Percentiles rank a stretch among this genome's conserved stretches.
phyloP scores from a whole-genome alignment of 1,284 basidiomycete species.

The Chalciporus sp. region DNA sequence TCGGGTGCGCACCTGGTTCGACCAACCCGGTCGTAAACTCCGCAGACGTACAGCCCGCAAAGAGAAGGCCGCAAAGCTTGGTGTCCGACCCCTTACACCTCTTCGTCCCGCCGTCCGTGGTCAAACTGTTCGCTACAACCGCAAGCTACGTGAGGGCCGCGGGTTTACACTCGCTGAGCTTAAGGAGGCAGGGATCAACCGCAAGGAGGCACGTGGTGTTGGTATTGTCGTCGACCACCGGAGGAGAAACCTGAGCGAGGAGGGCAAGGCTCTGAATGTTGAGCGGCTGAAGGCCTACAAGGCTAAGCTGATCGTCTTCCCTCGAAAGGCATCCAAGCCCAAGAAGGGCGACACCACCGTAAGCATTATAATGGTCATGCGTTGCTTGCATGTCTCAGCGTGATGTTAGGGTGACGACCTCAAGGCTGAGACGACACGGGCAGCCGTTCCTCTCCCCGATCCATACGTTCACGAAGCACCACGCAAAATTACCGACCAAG shows the following conservation, averaged over 20 bases:
- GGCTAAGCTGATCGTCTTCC: slow-evolving; percentile 87
- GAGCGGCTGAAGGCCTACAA: slow-evolving; percentile 96
- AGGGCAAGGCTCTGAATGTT: slow-evolving; percentile 95
- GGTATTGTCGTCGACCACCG: slow-evolving; percentile 98
- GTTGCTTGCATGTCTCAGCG: slow-evolving; percentile 5
- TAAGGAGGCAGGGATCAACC: slow-evolving; percentile 94
- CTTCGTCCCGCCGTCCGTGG: slow-evolving; percentile 97
- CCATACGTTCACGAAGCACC: slow-evolving; percentile 79
- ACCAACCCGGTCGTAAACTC: slow-evolving; percentile 98
- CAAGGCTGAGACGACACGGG: slow-evolving; percentile 77
- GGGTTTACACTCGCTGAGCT: slow-evolving; percentile 96
- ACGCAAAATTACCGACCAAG: slow-evolving; percentile 92
- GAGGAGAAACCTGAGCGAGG: slow-evolving; percentile 96
- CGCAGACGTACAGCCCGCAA: slow-evolving; percentile 93
- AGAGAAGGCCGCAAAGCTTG: slow-evolving; percentile 89
- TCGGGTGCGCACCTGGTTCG: slow-evolving; percentile 96
- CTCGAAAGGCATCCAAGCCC: slow-evolving; percentile 93
- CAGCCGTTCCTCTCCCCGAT: slow-evolving; percentile 69
- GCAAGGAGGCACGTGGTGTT: slow-evolving; percentile 91
- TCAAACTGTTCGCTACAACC: slow-evolving; percentile 98
- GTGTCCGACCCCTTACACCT: slow-evolving; percentile 89
- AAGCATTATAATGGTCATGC: slow-evolving; percentile 36
- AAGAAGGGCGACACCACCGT: slow-evolving; percentile 94
- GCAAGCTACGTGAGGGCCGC: slow-evolving; percentile 95
- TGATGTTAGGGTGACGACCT: slow-evolving; percentile 78